Conservation (phyloP, 441 rosid species). For the Pelargonium fulgidum region DNA sequence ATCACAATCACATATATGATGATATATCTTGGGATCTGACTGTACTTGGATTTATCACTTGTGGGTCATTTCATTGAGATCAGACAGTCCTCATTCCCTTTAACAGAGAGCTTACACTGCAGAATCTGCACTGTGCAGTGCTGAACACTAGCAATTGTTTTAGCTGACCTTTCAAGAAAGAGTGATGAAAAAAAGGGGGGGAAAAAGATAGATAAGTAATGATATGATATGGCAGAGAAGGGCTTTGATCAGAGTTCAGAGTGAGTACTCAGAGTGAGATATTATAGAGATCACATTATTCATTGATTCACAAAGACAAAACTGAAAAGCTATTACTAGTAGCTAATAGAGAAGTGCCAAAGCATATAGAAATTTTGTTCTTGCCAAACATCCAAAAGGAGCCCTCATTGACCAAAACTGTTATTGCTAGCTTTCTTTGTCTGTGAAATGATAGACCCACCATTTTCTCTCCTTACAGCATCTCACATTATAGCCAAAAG, state of each 20-base stretch:
- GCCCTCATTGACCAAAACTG: slow-evolving; percentile 7
- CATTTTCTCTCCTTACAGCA: neutral
- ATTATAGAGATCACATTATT: slow-evolving; percentile 7
- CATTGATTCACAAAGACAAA: neutral
- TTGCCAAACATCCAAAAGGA: slow-evolving; percentile 1
- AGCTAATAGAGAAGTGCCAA: slow-evolving; percentile 3
- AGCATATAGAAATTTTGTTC: slow-evolving; percentile 4
- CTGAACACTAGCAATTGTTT: slow-evolving; percentile 1
- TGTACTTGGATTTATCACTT: slow-evolving; percentile 3
- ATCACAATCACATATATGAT: neutral
- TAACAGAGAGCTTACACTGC: neutral
- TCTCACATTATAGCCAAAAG: slow-evolving; percentile 8
- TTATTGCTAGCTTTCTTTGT: slow-evolving; percentile 3
- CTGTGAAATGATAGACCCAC: slow-evolving; percentile 5
- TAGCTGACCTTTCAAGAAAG: slow-evolving; percentile 1
- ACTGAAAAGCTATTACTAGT: no score
- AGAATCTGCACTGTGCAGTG: slow-evolving; percentile 2
- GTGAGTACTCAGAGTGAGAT: neutral
- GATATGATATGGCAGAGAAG: slow-evolving; percentile 9
- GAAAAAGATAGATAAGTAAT: slow-evolving; percentile 1
- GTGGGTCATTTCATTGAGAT: neutral
- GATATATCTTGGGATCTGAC: neutral
- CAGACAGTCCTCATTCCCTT: slow-evolving; percentile 10
- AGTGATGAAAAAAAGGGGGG: neutral
- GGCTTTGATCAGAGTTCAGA: neutral